Evolutionary conservation across 2,329 filamentous ascomycete species (phyloP), one percentile per base, ranked within the genome.

Genomic region (Cryphonectria nitschkei): DNA sequence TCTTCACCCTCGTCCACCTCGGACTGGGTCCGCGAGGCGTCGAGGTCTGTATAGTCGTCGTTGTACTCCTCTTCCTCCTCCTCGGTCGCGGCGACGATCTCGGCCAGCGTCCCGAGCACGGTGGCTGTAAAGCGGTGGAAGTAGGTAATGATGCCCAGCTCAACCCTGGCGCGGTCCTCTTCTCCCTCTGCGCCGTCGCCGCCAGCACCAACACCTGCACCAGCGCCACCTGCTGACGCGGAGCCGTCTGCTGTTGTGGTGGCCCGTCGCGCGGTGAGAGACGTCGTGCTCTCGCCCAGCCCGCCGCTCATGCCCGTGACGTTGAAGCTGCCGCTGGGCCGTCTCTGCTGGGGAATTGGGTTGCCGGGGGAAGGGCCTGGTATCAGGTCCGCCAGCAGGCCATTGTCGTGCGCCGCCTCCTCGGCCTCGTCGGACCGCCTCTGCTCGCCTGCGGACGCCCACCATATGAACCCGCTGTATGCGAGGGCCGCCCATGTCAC

Each of bases 401-500:
- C 80, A 9, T 84, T 82, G 75, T 91, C 89, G 62, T 83, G 84
- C 62, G 82, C 84, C 65, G 81, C 78, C 75, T 89, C 88, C 74
- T 91, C 89, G 29, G 87, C 84, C 73, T 90, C 87, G 67, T 89
- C 87, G 65, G 87, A 84, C 26, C 87, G 84, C 9, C 87, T 83
- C 79, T 91, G 88, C 80, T 96, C 93, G 70, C 93, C 93, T 0
- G 93, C 92, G 22, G 91, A 93, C 2, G 93, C 93, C 93, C 93
- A 96, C 93, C 93, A 96, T 87, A 95, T 93, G 82, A 95, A 95
- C 34, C 92, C 90, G 68, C 88, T 89, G 80, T 95, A 96, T 6
- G 93, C 93, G 37, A 95, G 86, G 0, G 91, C 89, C 0, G 91
- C 86, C 93, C 90, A 92, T 58, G 86, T 90, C 56, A 87, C 79